Conservation (phyloP, 176 grass and related monocot species). For the Pontederia crassipes region DNA sequence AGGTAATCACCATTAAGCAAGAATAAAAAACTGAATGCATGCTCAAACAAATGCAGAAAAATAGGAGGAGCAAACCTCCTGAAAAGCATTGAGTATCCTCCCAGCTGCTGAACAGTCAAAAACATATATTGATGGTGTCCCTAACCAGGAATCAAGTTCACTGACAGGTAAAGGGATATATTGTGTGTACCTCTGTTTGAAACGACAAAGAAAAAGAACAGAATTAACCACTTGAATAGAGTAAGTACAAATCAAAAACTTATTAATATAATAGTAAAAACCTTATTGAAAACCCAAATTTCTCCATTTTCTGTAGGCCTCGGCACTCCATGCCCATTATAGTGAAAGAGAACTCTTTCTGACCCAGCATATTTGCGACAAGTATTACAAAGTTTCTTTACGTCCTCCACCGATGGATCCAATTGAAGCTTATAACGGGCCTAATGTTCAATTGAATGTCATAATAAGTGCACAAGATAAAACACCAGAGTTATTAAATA, state of each 20-base stretch:
- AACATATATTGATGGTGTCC: constrained; percentile 95
- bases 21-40: no score
- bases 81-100: constrained; percentile 76
- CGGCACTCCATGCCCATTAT: constrained; percentile 96
- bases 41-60: no score
- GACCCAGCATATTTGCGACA: constrained; percentile 96
- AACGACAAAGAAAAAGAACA: constrained; percentile 3
- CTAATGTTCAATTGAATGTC: constrained; percentile 17
- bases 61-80: constrained; percentile 40
- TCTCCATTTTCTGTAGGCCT: constrained; percentile 90
- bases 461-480: constrained; percentile 10
- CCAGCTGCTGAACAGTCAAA: constrained; percentile 94
- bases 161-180: constrained; percentile 92
- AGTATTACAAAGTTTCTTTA: constrained; percentile 92
- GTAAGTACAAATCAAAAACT: background rate
- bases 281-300: constrained; percentile 99
- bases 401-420: constrained; percentile 89
- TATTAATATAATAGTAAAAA: constrained; percentile 16
- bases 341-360: constrained; percentile 98
- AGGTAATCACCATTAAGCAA: no score
- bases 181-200: constrained; percentile 86
- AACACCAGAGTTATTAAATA: background rate
- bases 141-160: constrained; percentile 94
- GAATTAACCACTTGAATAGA: background rate
- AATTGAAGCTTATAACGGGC: constrained; percentile 89